Evolutionary conservation across 1,139 yeast genomes (phyloP).

Genomic region (Magnusiomyces clavatus): DNA sequence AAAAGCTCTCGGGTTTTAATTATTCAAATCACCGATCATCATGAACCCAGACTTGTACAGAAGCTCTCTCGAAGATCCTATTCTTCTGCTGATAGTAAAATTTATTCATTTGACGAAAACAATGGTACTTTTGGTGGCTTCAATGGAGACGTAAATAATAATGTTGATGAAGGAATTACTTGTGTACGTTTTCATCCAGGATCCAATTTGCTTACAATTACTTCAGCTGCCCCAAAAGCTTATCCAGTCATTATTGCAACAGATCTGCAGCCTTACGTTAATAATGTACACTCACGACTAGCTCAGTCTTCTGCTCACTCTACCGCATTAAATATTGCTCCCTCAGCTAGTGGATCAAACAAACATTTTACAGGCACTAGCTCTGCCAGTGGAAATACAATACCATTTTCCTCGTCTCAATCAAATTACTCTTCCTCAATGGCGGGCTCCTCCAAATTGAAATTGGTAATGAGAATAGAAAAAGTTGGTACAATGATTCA

Average conservation of each 20-base stretch:
- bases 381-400: too few species aligned
- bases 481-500: slow-evolving; percentile 82
- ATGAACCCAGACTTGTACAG: slow-evolving; percentile 64
- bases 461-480: slow-evolving; percentile 48
- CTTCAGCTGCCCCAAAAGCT: slow-evolving; percentile 52
- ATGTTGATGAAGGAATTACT: slow-evolving; percentile 79
- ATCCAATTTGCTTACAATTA: slow-evolving; percentile 46
- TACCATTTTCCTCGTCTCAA: slow-evolving; percentile 11
- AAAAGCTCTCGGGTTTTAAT: slow-evolving; percentile 74
- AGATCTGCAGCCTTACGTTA: slow-evolving; percentile 20
- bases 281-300: neutral
- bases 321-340: neutral
- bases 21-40: slow-evolving; percentile 55
- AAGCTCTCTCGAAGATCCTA: slow-evolving; percentile 54
- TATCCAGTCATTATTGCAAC: slow-evolving; percentile 52
- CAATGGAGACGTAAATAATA: slow-evolving; percentile 32
- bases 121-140: too few species aligned
- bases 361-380: too few species aligned
- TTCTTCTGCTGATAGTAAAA: neutral
- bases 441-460: slow-evolving; percentile 1
- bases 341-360: neutral
- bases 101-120: too few species aligned
- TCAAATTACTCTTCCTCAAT: slow-evolving; percentile 17
- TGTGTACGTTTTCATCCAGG: slow-evolving; percentile 66
- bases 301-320: slow-evolving; percentile 5